Base-by-base conservation (phyloP, 805 yeast species). In the Zygosaccharomyces kombuchaensis region DNA sequence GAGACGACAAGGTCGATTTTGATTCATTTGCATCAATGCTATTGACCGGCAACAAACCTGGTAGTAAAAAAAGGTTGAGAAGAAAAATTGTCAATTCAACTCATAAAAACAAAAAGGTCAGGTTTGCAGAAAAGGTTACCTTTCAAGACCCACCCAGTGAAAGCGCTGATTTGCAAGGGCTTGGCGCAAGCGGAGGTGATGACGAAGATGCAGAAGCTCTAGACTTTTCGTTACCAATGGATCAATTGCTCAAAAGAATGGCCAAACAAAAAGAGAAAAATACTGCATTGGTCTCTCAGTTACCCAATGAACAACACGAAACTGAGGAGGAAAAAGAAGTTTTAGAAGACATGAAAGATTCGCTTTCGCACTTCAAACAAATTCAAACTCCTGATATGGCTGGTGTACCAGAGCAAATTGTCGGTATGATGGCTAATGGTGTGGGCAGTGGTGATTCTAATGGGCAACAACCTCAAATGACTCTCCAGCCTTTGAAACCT, bases 11-110 rank as follows among this genome's bases (percentile, higher is more conserved):
- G 44, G 73, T 87, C 19, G 96, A 90, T 60, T 70, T 90, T 54
- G 96, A 90, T 63, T 79, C 88, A 25, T 90, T 90, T 64, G 86
- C 96, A 13, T 82, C 84, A 52, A 81, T 90, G 57, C 73, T 88
- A 56, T 68, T 90, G 55, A 87, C 96, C 0, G 96, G 96, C 2
- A 79, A 82, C 53, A 68, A 86, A 31, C 87, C 87, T 19, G 70
- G 63, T n/a, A 29, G 32, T 73, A 76, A 44, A 45, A 60, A 51
- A 55, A 65, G 53, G 60, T 62, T 57, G 52, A 65, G 62, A 53
- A 62, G 59, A 56, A 60, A 45, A 39, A 57, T 61, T 53, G 40
- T 59, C 50, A 47, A 64, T 52, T 39, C 68, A 62, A 57, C 48
- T 4, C 70, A 66, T 46, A 68, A 69, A 44, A 73, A 72, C 54